These are phyloP conservation scores for Gloeostereum incarnatum DNA, from an alignment of 768 basidiomycete genomes.

Conservation along the genomic window DNA sequence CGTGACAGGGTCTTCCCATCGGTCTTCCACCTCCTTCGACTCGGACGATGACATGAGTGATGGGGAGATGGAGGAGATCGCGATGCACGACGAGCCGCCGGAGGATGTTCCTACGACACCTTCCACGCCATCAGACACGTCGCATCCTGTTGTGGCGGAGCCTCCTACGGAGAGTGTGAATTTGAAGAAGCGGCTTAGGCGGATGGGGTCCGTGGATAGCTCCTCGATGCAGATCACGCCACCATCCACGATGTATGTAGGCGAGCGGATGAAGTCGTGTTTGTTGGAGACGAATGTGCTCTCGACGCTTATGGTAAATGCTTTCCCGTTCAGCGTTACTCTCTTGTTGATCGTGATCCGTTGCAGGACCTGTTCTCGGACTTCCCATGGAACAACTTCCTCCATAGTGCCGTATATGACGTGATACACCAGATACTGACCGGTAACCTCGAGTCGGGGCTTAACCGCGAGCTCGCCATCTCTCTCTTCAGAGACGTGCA, in stretches of 20 bases:
- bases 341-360: not conserved
- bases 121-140: slow-evolving; percentile 17
- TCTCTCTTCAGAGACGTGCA: slow-evolving; percentile 81
- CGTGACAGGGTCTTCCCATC: slow-evolving; percentile 41
- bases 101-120: slow-evolving; percentile 15
- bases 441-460: slow-evolving; percentile 66
- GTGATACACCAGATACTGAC: slow-evolving; percentile 92
- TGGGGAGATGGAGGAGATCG: slow-evolving; percentile 68
- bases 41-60: slow-evolving; percentile 76
- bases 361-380: slow-evolving; percentile 87
- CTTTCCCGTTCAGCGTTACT: slow-evolving; percentile 10
- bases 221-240: slow-evolving; percentile 11
- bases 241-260: slow-evolving; percentile 21
- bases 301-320: slow-evolving; percentile 65
- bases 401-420: slow-evolving; percentile 96
- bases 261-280: slow-evolving; percentile 72
- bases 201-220: too few relatives aligned
- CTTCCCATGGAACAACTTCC: slow-evolving; percentile 95
- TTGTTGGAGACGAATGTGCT: slow-evolving; percentile 72
- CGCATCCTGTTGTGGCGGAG: slow-evolving; percentile 19
- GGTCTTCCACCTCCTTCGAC: slow-evolving; percentile 42
- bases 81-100: slow-evolving; percentile 55
- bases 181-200: slow-evolving; percentile 15
- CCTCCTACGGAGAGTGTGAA: slow-evolving; percentile 20
- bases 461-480: slow-evolving; percentile 78